phyloP scores from a whole-genome alignment of 2,329 filamentous ascomycete species.

The Sarocladium oryzae region DNA sequence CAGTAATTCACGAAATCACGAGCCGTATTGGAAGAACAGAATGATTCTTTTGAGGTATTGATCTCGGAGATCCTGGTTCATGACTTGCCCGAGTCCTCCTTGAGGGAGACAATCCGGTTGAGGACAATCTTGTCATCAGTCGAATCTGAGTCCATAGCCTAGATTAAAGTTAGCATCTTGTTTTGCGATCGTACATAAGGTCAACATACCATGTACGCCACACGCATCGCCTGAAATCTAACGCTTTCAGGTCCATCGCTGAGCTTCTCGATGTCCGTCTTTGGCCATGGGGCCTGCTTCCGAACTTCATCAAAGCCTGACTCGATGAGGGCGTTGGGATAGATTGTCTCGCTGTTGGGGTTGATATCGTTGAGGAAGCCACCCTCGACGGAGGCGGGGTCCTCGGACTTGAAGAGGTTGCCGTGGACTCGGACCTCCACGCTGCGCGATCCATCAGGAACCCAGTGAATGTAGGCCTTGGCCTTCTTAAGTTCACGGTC shows the following conservation, averaged over 20 bases:
- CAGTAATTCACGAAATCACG: no score
- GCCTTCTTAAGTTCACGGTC: slow-evolving; percentile 66
- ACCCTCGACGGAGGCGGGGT: slow-evolving; percentile 69
- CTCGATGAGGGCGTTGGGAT: slow-evolving; percentile 72
- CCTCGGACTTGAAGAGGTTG: slow-evolving; percentile 77
- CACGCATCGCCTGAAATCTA: slow-evolving; percentile 84
- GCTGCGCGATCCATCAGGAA: slow-evolving; percentile 59
- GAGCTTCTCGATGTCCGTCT: slow-evolving; percentile 59
- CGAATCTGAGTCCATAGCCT: slow-evolving; percentile 67
- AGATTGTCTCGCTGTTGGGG: slow-evolving; percentile 76
- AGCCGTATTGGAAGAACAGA: no score
- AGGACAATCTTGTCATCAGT: slow-evolving; percentile 68
- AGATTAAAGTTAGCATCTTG: neutral
- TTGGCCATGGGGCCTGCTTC: slow-evolving; percentile 71
- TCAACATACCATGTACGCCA: slow-evolving; percentile 68
- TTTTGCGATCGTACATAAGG: neutral
- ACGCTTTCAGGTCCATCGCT: slow-evolving; percentile 65
- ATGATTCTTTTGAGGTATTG: no score
- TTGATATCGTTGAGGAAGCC: slow-evolving; percentile 83
- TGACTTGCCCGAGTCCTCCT: slow-evolving; percentile 66
- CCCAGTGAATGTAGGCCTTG: slow-evolving; percentile 90
- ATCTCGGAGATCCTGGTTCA: no score
- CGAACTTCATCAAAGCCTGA: slow-evolving; percentile 74
- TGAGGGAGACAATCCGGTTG: slow-evolving; percentile 81
- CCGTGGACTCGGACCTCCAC: slow-evolving; percentile 76